Percentiles rank a stretch among this genome's conserved stretches.
Conservation (phyloP, 2,329 filamentous ascomycete species). For the Metarhizium anisopliae region DNA sequence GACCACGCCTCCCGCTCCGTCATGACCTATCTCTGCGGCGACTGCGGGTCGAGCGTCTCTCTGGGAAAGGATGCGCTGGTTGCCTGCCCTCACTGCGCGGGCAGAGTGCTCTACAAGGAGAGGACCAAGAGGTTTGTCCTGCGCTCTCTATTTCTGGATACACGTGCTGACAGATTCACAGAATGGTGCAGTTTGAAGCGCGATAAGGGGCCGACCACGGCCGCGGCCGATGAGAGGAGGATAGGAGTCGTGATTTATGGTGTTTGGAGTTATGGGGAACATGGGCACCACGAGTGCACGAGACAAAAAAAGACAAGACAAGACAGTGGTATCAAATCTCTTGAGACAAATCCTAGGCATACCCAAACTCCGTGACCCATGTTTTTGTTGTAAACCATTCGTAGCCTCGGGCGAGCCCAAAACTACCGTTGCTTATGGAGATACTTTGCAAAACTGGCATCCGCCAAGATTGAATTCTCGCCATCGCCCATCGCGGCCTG, state of each 20-base stretch:
- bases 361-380: not conserved
- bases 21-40: slow-evolving; percentile 33
- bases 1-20: slow-evolving; percentile 27
- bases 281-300: not conserved
- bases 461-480: slow-evolving; percentile 38
- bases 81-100: slow-evolving; percentile 58
- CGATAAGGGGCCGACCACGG: slow-evolving; percentile 38
- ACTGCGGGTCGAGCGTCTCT: slow-evolving; percentile 32
- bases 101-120: slow-evolving; percentile 95
- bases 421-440: slow-evolving; percentile 35
- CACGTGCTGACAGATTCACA: slow-evolving; percentile 24
- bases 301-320: not conserved
- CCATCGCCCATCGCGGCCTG: slow-evolving; percentile 61
- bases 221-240: not conserved
- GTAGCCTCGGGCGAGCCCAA: slow-evolving; percentile 1
- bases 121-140: slow-evolving; percentile 73
- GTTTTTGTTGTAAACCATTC: not conserved
- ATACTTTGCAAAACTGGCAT: slow-evolving; percentile 56
- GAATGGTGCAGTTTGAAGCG: slow-evolving; percentile 98
- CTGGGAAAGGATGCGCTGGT: slow-evolving; percentile 40
- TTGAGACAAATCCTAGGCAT: not conserved
- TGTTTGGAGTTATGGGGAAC: not conserved
- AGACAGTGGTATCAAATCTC: not conserved
- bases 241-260: not conserved
- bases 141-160: slow-evolving; percentile 24